Base-by-base conservation (phyloP, 805 yeast genomes). In the Metschnikowia kofuensis region DNA sequence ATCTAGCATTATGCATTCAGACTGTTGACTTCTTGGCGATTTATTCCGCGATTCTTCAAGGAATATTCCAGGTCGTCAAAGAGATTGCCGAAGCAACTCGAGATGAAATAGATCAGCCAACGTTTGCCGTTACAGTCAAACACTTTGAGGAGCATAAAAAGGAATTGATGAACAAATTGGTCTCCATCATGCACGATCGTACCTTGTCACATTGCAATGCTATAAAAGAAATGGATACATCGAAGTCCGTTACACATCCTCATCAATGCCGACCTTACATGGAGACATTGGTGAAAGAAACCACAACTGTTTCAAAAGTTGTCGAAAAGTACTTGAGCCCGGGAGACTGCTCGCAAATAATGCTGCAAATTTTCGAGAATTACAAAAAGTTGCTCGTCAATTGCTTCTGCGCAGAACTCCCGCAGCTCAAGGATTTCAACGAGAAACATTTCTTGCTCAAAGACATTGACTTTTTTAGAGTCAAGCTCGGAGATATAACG, bases 141-240 rank as follows among this genome's bases (percentile, higher is more conserved):
- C 65, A 71, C 30, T 78, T 77, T 59, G 71, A 69, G 40, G 86
- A 82, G 48, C 92, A 86, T 55, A 83, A 83, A 49, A 73, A 69
- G 44, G 88, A 84, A 53, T 72, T 87, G 12, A 79, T 80, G 52
- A 68, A 78, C 38, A 85, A 85, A 60, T 70, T 87, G 39, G 79
- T 85, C n/a, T 75, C 84, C 2, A 77, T 86, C 14, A 85, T 86
- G 91, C 72, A 75, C 38, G 91, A 85, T 51, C 77, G 88, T 47
- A 77, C 84, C 1, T 56, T 66, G 1, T 67, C 64, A 35, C 85
- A 83, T 58, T 72, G 84, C 46, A 58, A 62, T n/a, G 69, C 77
- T 4, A 70, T 84, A 2, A 58, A 67, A 12, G 64, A 62, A 16
- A 71, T 77, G 10, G 75, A 84, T 55, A 82, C 85, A 82, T 67